Evolutionary conservation across 2,329 filamentous ascomycete genomes (phyloP).

Genomic region (Paracorniculantispora psalliotae): DNA sequence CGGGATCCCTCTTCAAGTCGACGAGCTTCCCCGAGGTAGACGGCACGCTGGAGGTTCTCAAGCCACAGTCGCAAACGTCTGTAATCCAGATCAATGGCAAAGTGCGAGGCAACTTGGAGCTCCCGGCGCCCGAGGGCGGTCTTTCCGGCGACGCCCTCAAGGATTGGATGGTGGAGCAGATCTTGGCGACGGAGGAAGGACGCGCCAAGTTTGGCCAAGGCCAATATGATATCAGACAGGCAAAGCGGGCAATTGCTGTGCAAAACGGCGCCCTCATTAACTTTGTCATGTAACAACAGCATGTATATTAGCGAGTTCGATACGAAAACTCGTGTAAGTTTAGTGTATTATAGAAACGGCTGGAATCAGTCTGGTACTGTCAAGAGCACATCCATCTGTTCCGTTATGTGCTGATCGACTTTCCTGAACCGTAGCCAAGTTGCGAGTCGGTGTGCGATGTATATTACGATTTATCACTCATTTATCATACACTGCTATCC

Average conservation of each 20-base stretch:
- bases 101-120: conserved; percentile 60
- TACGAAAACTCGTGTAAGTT: neutral
- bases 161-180: conserved; percentile 56
- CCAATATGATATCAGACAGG: conserved; percentile 40
- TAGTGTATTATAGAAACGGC: neutral
- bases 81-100: conserved; percentile 81
- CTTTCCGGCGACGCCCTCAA: conserved; percentile 43
- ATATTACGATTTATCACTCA: neutral
- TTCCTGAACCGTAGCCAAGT: too few species aligned
- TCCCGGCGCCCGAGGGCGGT: conserved; percentile 46
- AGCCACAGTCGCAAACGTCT: conserved; percentile 47
- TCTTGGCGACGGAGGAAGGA: conserved; percentile 59
- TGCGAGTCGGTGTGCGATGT: too few species aligned
- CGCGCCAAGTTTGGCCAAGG: conserved; percentile 48
- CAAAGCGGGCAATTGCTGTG: conserved; percentile 63
- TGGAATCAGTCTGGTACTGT: neutral
- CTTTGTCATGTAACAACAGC: conserved; percentile 52
- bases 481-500: neutral
- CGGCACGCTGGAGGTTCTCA: conserved; percentile 44
- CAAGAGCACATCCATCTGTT: neutral
- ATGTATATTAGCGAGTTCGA: neutral
- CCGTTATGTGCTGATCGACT: neutral
- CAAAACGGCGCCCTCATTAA: conserved; percentile 66
- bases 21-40: conserved; percentile 57
- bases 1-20: conserved; percentile 36